Base-by-base conservation (phyloP, 163 green algal species). In the Scenedesmus sp. region DNA sequence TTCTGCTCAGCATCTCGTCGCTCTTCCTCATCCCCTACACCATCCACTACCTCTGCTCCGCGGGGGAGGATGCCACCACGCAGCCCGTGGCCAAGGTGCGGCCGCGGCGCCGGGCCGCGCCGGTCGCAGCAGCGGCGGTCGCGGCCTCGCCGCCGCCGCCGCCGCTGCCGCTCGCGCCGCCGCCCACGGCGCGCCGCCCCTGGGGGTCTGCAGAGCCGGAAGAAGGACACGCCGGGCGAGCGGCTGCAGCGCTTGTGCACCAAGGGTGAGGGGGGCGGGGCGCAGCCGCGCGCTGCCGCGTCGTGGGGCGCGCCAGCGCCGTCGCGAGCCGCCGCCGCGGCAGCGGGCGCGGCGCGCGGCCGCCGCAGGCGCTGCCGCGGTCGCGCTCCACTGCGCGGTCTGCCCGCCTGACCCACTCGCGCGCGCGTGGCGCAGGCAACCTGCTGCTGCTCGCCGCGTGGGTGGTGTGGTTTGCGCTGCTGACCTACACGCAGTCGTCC, bases 11-110 rank as follows among this genome's bases (percentile, higher is more conserved):
- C 34, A 88, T 97, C 18, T 92, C 90, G 28, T 91, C 88, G 0
- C 56, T 97, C 4, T 78, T 94, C 26, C 67, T 97, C 4, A 88
- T 97, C 26, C 92, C 92, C 2, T 95, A 89, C 76, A 96, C 92
- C 11, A 86, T 96, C 29, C 94, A 92, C 78, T 71, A 82, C 56
- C 54, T 94, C 0, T 94, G 82, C 17, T 85, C 70, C 17, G 56
- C 57, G n/a, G 71, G 76, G 0, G 86, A 92, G 4, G 70, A 86
- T 31, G 78, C 85, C 3, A 86, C 74, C 1, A 82, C 82, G 18
- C 77, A 89, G 71, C 72, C 83, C 29, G 65, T 82, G 5, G 75
- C 42, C 42, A 82, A 82, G 64, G 75, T 81, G 53, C 36, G n/a
- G n/a, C 48, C 48, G 15, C 18, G 48, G 48, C 18, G 48, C 18